Evolutionary conservation across 106 monocot species (phyloP), one percentile per base, ranked within the genome.

Genomic region (Dendrobium nobile): DNA sequence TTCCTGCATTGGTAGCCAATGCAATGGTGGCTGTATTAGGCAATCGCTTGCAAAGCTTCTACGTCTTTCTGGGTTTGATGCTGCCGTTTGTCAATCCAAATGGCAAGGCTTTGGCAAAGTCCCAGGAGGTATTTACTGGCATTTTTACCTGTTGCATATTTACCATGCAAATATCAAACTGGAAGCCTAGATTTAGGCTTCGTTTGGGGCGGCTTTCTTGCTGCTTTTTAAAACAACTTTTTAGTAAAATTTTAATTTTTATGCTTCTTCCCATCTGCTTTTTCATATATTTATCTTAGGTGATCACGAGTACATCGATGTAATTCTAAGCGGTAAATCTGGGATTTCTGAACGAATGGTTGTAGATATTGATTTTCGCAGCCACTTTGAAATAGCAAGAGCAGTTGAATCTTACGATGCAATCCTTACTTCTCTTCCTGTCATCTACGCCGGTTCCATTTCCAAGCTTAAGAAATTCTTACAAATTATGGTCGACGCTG

Each of bases 371-470:
- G 98, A 99, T 79, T 95, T 95, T 78, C 87, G 85, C 11, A 93
- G 98, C 87, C 98, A 99, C 82, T 99, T 99, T 83, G 91, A 99
- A 83, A 99, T 99, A 43, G 98, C 98, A 54, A 78, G 95, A 79
- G 95, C 98, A 3, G 91, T 93, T 75, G 82, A 99, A 24, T 91
- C 92, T 68, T 99, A 95, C 54, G 80, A 88, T 78, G 72, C 78
- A 20, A 84, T 90, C 28, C 56, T 95, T 74, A 84, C 81, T 70
- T 86, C 87, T 18, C 91, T 99, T 18, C 98, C 95, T 15, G 88
- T 87, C 33, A 86, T 91, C 67, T 95, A 90, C 80, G 95, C 88
- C 65, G 98, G 98, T 16, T 82, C 88, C 42, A 72, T 82, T 24
- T 3, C 88, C 42, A 91, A 83, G 41, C 85, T 99, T 4, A 87